Evolutionary conservation across 352 stramenopile genomes (phyloP).

Genomic region (Phytophthora fragariaefolia): DNA sequence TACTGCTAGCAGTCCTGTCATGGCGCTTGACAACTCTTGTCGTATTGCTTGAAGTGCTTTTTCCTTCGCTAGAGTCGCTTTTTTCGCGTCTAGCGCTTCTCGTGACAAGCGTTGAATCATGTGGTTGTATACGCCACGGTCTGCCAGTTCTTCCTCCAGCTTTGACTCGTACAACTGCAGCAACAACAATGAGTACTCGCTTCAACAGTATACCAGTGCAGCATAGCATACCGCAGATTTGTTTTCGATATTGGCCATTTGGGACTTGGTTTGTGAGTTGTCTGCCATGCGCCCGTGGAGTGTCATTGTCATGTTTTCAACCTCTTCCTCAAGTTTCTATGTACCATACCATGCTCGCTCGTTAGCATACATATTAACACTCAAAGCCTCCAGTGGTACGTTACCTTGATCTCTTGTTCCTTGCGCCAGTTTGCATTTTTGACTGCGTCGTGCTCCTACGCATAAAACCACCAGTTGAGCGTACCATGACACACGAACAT

Average conservation of each 20-base stretch:
- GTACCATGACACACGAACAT: not conserved
- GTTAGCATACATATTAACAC: not conserved
- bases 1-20: constrained; percentile 56
- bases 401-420: constrained; percentile 73
- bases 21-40: constrained; percentile 62
- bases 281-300: constrained; percentile 70
- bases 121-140: constrained; percentile 81
- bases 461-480: not conserved
- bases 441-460: constrained; percentile 67
- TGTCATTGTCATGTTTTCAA: constrained; percentile 78
- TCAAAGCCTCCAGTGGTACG: not conserved
- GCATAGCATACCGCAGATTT: constrained; percentile 60
- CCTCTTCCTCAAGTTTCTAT: constrained; percentile 76
- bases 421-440: constrained; percentile 76
- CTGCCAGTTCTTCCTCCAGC: constrained; percentile 72
- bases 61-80: constrained; percentile 68
- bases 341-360: not conserved
- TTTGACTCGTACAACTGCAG: constrained; percentile 79
- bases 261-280: constrained; percentile 59
- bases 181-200: not conserved
- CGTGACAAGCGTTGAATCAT: constrained; percentile 80
- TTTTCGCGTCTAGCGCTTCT: constrained; percentile 71
- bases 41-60: constrained; percentile 61
- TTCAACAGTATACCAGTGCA: not conserved
- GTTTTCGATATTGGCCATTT: constrained; percentile 78